Base-by-base conservation (phyloP, 805 yeast genomes). In the Monosporozyma aerobia region DNA sequence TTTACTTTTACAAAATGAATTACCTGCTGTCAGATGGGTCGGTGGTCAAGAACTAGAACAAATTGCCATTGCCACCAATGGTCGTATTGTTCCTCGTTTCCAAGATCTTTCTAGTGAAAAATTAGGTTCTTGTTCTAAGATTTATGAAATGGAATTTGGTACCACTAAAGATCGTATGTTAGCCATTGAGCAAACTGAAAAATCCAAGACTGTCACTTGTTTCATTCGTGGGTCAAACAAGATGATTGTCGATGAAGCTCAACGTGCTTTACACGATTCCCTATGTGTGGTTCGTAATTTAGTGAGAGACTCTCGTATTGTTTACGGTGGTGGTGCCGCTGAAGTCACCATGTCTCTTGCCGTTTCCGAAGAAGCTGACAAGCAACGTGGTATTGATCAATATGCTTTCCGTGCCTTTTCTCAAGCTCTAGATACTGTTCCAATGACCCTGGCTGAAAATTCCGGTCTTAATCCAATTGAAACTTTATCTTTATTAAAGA, bases 301-400 rank as follows among this genome's bases (percentile, higher is more conserved):
- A 67, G 85, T 95, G 50, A 81, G 84, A 63, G 98, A 95, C 69
- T 85, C 82, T 68, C 80, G 97, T 69, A 88, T 94, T 47, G 97
- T 95, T n/a, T 94, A 94, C 65, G 99, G 99, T 57, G 99, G 99
- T 62, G 99, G 99, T 60, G 96, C 99, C 23, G 95, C 98, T 39
- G 99, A 94, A 73, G 83, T 94, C 51, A 79, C 96, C 2, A 86
- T 96, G 75, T 90, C 98, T 13, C 73, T 94, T 60, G 95, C 94
- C 16, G 96, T 94, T 14, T 77, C 89, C 53, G 87, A 85, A 49
- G 96, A 86, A 58, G 97, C 98, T 49, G 97, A 92, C 69, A 82
- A 80, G 65, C 95, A 87, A 71, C 83, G 83, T 62, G 98, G 98
- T 53, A 92, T 92, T 57, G 97, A 92, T 63, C 99, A 95, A 75